Evolutionary conservation across 108 stramenopile species (phyloP).

Genomic region (Nannochloropsis gaditana): DNA sequence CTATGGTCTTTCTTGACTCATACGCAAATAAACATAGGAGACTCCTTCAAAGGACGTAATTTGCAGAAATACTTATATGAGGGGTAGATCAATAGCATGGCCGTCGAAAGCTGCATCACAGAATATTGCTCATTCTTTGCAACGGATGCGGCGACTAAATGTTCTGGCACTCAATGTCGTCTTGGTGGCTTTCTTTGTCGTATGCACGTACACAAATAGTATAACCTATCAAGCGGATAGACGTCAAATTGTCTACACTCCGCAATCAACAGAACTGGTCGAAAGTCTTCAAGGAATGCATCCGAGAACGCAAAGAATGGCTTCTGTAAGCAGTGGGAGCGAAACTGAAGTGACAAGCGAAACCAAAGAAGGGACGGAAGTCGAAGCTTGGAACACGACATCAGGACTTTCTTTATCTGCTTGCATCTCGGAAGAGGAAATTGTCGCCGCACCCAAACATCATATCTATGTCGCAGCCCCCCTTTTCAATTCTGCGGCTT

Average conservation of each 20-base stretch:
- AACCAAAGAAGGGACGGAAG: too few species aligned
- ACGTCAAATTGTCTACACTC: neutral
- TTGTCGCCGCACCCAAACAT: neutral
- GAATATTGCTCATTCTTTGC: neutral
- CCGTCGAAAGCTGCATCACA: too few species aligned
- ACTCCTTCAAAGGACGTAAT: too few species aligned
- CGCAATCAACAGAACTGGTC: neutral
- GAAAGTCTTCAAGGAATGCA: too few species aligned
- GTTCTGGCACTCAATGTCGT: neutral
- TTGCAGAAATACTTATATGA: too few species aligned
- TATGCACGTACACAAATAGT: neutral
- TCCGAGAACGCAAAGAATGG: too few species aligned
- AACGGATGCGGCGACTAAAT: neutral
- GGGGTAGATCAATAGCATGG: too few species aligned
- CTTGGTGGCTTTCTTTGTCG: neutral
- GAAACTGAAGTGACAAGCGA: too few species aligned
- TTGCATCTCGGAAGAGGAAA: slow-evolving; percentile 2
- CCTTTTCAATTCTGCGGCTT: neutral
- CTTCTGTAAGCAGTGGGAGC: too few species aligned
- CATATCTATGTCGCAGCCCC: slow-evolving; percentile 8
- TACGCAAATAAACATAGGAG: too few species aligned
- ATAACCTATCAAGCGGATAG: neutral
- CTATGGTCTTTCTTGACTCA: too few species aligned
- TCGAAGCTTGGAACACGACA: neutral
- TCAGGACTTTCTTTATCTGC: neutral